phyloP scores from a whole-genome alignment of 176 grass and related monocot species.

The Zea mays region DNA sequence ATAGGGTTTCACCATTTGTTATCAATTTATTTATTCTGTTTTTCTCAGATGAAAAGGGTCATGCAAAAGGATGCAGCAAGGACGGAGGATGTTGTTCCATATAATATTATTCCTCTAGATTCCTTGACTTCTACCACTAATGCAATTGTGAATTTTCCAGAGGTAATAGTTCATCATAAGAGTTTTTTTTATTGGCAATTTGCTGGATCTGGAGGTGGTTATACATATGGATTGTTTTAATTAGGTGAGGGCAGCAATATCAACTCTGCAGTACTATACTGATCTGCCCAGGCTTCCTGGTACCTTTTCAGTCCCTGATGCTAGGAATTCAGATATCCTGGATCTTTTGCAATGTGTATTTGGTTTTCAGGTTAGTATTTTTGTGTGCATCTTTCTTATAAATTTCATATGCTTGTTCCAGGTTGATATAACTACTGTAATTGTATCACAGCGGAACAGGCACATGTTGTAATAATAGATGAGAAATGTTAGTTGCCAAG shows the following conservation, averaged over 20 bases:
- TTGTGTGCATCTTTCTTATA: slow-evolving; percentile 6
- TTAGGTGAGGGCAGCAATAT: slow-evolving; percentile 86
- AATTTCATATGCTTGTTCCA: neutral
- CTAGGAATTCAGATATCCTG: slow-evolving; percentile 87
- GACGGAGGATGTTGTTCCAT: slow-evolving; percentile 80
- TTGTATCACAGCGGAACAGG: neutral
- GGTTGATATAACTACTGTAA: neutral
- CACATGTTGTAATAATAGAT: slow-evolving; percentile 8
- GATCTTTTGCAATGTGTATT: slow-evolving; percentile 87
- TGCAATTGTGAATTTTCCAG: slow-evolving; percentile 62
- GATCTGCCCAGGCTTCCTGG: slow-evolving; percentile 70
- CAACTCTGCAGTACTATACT: slow-evolving; percentile 74
- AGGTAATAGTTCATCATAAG: slow-evolving; percentile 46
- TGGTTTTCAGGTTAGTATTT: slow-evolving; percentile 77
- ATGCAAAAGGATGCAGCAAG: slow-evolving; percentile 89
- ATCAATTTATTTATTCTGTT: slow-evolving; percentile 34
- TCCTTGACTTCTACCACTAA: slow-evolving; percentile 74
- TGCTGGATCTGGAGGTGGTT: neutral
- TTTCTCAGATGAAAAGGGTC: slow-evolving; percentile 74
- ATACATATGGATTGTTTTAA: slow-evolving; percentile 26
- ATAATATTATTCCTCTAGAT: slow-evolving; percentile 98
- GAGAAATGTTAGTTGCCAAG: slow-evolving; percentile 13
- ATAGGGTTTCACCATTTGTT: slow-evolving; percentile 1
- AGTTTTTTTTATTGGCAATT: slow-evolving; percentile 1
- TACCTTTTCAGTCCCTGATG: slow-evolving; percentile 62